Evolutionary conservation across 2,329 filamentous ascomycete genomes (phyloP), one percentile per base, ranked within the genome.

Genomic region (Fusarium haematococcum): DNA sequence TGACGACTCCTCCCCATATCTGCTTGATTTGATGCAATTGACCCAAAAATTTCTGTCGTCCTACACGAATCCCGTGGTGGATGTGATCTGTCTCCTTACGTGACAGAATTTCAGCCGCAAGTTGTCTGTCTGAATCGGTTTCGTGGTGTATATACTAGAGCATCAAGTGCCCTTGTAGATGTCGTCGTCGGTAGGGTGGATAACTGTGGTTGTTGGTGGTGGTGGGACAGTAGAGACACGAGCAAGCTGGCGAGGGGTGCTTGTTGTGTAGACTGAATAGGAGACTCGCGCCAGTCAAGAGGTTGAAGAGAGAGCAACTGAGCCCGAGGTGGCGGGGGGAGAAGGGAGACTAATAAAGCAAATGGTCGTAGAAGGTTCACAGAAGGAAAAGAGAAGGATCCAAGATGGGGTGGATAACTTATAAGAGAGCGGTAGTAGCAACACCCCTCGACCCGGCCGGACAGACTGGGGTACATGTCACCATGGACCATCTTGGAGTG

Each of bases 401-500:
- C 25, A 75, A 74, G 73, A 77, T 74, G 75, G 81, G 80, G 77
- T 77, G 80, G 75, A 79, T 81, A 80, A 78, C 78, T 80, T 81
- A 82, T 82, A 80, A 77, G 74, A 79, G 66, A 75, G 73, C 71
- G 68, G 68, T 71, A 63, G 67, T 73, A 78, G 68, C 66, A 64
- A 67, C 77, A 75, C 76, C 73, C 77, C 77, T 71, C 71, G 58
- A 63, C 61, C 68, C 56, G 59, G 69, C n/a, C 37, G 52, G 69
- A 14, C 37, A 65, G 70, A 74, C 75, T 79, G 77, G 77, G 77
- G 77, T 76, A 75, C 77, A 79, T 70, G 63, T 70, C 69, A 73
- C 68, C 75, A 71, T 73, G 69, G 48, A 71, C 75, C 75, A 78
- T 76, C 74, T 78, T 75, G 70, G 72, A 76, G 68, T 71, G 72